Base-by-base conservation (phyloP, 441 rosid species). In the Theobroma grandiflorum region DNA sequence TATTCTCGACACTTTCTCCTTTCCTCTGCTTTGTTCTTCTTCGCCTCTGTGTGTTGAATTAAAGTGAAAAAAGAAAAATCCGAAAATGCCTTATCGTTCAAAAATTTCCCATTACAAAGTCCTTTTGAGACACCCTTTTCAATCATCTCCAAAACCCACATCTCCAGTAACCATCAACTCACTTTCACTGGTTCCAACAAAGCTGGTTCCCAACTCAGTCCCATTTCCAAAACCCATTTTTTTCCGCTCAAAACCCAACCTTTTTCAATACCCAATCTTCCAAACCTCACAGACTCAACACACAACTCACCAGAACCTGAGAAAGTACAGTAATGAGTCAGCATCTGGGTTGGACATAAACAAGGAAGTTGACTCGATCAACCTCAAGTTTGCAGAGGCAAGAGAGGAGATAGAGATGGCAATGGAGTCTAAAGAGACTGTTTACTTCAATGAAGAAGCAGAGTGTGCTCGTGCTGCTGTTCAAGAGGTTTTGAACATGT, bases 371-470 rank as follows among this genome's bases (percentile, higher is more conserved):
- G 98, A 97, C 84, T 73, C 78, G 88, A 91, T 97, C 78, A 95
- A 95, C 91, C 91, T 91, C 79, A 92, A 92, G 84, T 97, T 97
- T 77, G 98, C 92, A 7, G 98, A 97, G 87, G 99, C 99, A 20
- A 93, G 99, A 68, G 98, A 97, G 83, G 99, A 97, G 93, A 93
- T 95, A 74, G 97, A 95, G 74, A 87, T 89, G 95, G 98, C 99
- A 14, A 87, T 92, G 97, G 99, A 95, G 16, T 90, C 99, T 12
- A 97, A 95, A 52, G 99, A 97, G 86, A 95, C 98, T 3, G 93
- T 95, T 73, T 97, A 94, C 82, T 97, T 97, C 88, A 73, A 97
- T 69, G 99, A 97, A 72, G 99, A 97, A 80, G 98, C 97, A 14
- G 98, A 91, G 76, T 92, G 95, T 84, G 98, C 99, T 2, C 89